phyloP scores from a whole-genome alignment of 805 yeast species.

The Saturnispora saitoi region DNA sequence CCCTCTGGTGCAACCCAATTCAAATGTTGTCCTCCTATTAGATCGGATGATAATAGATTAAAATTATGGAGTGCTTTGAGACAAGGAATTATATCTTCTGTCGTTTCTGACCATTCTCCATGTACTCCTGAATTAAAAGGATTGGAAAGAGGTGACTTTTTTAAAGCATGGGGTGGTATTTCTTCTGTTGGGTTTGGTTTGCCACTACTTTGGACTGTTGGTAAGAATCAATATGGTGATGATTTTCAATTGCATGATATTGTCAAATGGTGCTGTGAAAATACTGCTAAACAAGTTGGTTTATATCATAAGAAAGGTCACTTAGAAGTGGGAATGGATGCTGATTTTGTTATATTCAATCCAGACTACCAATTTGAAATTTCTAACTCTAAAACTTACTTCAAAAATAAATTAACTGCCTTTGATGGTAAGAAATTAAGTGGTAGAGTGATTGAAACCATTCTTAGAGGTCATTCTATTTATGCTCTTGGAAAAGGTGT shows the following conservation, averaged over 20 bases:
- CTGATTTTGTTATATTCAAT: slow-evolving; percentile 81
- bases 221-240: slow-evolving; percentile 31
- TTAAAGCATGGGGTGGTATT: slow-evolving; percentile 95
- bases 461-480: slow-evolving; percentile 66
- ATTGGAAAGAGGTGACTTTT: slow-evolving; percentile 74
- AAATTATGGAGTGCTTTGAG: slow-evolving; percentile 73
- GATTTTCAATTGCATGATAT: slow-evolving; percentile 43
- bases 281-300: slow-evolving; percentile 84
- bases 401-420: slow-evolving; percentile 85
- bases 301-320: slow-evolving; percentile 63
- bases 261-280: slow-evolving; percentile 68
- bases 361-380: slow-evolving; percentile 43
- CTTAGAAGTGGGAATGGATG: slow-evolving; percentile 70
- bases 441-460: slow-evolving; percentile 75
- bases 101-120: slow-evolving; percentile 93
- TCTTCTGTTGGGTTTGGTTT: slow-evolving; percentile 88
- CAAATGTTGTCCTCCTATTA: slow-evolving; percentile 94
- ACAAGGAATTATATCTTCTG: slow-evolving; percentile 61
- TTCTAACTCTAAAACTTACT: slow-evolving; percentile 48
- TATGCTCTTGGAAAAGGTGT: slow-evolving; percentile 51
- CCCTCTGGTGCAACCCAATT: slow-evolving; percentile 71
- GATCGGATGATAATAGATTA: slow-evolving; percentile 62
- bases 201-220: slow-evolving; percentile 73
- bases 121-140: slow-evolving; percentile 89
- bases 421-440: slow-evolving; percentile 60